These are phyloP conservation scores for Fusarium temperatum DNA, from an alignment of 2,329 filamentous ascomycete genomes.

Conservation along the genomic window DNA sequence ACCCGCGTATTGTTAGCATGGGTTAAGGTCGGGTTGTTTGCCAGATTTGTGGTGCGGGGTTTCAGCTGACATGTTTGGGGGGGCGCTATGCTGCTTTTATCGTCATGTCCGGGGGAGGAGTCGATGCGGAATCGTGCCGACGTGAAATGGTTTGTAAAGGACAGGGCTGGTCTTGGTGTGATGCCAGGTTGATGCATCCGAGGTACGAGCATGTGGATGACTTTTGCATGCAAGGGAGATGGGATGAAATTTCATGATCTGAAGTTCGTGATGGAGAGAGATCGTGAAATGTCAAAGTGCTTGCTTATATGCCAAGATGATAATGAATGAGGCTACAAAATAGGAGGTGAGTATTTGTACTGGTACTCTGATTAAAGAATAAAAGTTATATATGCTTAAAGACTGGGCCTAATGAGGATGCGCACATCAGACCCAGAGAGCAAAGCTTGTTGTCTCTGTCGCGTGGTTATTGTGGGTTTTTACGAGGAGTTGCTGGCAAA, in stretches of 20 bases:
- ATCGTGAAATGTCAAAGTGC: background rate
- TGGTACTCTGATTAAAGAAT: background rate
- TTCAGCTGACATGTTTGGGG: background rate
- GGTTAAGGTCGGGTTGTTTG: background rate
- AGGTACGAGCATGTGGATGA: background rate
- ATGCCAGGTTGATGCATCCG: background rate
- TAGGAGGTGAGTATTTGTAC: background rate
- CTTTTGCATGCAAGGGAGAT: background rate
- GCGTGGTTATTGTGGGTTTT: background rate
- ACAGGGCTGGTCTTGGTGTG: background rate
- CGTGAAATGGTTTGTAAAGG: no score
- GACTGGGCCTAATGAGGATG: background rate
- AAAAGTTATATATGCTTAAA: background rate
- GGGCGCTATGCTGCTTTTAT: background rate
- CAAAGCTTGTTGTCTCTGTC: background rate
- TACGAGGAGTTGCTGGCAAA: background rate
- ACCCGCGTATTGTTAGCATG: background rate
- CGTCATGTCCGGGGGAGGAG: background rate
- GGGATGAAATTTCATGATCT: background rate
- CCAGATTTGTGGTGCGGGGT: background rate
- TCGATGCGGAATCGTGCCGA: background rate
- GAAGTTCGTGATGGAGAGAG: background rate
- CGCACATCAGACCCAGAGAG: accelerated
- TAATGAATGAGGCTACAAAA: accelerated
- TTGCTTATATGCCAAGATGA: accelerated